phyloP scores from a whole-genome alignment of 306 rosid genomes.

The Castanopsis chinensis region DNA sequence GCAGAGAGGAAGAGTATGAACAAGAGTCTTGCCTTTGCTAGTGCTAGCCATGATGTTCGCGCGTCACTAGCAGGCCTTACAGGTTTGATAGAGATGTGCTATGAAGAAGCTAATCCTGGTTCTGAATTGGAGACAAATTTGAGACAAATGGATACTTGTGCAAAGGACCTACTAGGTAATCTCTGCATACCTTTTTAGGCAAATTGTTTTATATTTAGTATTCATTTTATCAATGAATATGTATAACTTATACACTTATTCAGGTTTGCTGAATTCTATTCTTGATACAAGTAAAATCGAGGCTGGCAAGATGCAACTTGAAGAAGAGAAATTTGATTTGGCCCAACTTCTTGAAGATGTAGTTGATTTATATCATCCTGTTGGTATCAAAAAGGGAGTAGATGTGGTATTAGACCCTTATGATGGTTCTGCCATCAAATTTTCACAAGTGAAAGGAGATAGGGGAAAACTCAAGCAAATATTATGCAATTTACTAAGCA shows the following conservation, averaged over 20 bases:
- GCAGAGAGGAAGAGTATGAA: conserved; percentile 76
- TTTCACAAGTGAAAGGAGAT: conserved; percentile 61
- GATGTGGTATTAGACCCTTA: conserved; percentile 72
- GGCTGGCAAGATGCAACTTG: conserved; percentile 79
- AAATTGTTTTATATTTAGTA: neutral
- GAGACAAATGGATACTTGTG: conserved; percentile 53
- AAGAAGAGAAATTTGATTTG: conserved; percentile 71
- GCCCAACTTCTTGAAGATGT: conserved; percentile 62
- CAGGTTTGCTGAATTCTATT: conserved; percentile 71
- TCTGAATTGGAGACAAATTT: conserved; percentile 50
- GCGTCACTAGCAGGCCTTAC: conserved; percentile 61
- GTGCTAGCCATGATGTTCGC: conserved; percentile 77
- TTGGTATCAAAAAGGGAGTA: conserved; percentile 60
- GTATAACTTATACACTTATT: neutral
- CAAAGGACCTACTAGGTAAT: conserved; percentile 69
- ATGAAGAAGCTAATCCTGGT: conserved; percentile 21
- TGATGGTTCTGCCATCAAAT: conserved; percentile 52
- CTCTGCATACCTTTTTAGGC: neutral
- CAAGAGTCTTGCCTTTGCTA: conserved; percentile 64
- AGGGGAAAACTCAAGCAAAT: conserved; percentile 76
- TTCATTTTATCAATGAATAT: neutral
- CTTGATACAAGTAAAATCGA: conserved; percentile 85
- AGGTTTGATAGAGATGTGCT: conserved; percentile 57
- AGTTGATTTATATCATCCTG: conserved; percentile 59
- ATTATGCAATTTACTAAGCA: conserved; percentile 64